Percentiles rank a stretch among this genome's conserved stretches.
Conservation (phyloP, 352 stramenopile species). For the Globisporangium spinosum region DNA sequence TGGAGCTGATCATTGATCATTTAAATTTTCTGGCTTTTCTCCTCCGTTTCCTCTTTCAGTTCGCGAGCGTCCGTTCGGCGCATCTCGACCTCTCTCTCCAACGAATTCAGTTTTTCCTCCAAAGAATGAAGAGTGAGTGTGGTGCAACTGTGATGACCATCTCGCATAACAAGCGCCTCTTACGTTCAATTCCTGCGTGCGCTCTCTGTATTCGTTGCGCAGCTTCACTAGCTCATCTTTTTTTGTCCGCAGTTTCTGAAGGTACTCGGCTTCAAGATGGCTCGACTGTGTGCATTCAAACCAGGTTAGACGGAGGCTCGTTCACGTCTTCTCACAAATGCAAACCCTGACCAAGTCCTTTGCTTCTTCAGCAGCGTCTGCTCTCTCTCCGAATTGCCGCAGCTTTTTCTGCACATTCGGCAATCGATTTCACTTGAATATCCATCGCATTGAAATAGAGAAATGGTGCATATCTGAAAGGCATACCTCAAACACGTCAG, state of each 20-base stretch:
- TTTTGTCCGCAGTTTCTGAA: constrained; percentile 42
- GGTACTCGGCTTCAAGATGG: constrained; percentile 43
- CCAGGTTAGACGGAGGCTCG: background rate
- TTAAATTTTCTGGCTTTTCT: constrained; percentile 59
- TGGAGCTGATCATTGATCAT: constrained; percentile 69
- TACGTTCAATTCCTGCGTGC: constrained; percentile 52
- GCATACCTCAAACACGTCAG: constrained; percentile 41
- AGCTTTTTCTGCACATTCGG: constrained; percentile 17
- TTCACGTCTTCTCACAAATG: background rate
- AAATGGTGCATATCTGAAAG: background rate
- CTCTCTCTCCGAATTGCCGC: constrained; percentile 37
- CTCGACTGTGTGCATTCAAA: constrained; percentile 24
- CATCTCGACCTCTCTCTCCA: constrained; percentile 63
- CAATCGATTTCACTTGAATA: background rate
- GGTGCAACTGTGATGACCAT: background rate
- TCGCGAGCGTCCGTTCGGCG: constrained; percentile 53
- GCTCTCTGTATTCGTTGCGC: constrained; percentile 46
- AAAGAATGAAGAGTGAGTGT: background rate
- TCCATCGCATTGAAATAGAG: background rate
- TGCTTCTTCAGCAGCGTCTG: constrained; percentile 50
- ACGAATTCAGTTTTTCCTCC: constrained; percentile 33
- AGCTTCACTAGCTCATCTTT: constrained; percentile 50
- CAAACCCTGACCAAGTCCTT: constrained; percentile 41
- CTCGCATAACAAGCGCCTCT: background rate
- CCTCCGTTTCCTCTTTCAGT: constrained; percentile 55